A percentile compares a stretch with the other conserved stretches of the same genome.
Evolutionary conservation across 1,139 yeast genomes (phyloP).

Genomic region (Sugiyamaella pinicola): DNA sequence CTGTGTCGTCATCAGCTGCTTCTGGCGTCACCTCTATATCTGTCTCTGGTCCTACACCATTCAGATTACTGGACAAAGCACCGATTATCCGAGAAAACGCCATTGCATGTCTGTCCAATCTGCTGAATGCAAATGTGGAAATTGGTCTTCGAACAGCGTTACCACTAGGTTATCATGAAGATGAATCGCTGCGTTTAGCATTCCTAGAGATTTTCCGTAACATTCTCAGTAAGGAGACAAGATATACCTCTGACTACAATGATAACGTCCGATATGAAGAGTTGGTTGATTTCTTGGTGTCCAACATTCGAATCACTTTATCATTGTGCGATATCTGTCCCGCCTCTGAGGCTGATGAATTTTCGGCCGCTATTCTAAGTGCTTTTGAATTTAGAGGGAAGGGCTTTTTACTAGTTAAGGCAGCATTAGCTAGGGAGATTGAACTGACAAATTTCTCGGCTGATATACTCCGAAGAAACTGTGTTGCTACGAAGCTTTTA

Average conservation of each 20-base stretch:
- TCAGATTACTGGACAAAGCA: constrained; percentile 47
- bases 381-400: constrained; percentile 57
- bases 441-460: constrained; percentile 60
- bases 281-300: constrained; percentile 37
- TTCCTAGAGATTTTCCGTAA: constrained; percentile 77
- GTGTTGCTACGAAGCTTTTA: constrained; percentile 76
- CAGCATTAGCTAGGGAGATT: constrained; percentile 65
- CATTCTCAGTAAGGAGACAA: constrained; percentile 53
- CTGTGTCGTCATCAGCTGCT: constrained; percentile 34
- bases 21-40: constrained; percentile 40
- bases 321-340: constrained; percentile 51
- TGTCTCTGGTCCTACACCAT: background rate
- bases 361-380: constrained; percentile 71
- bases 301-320: constrained; percentile 28
- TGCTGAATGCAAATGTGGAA: constrained; percentile 72
- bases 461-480: constrained; percentile 77
- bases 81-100: constrained; percentile 63
- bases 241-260: constrained; percentile 39
- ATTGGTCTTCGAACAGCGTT: constrained; percentile 76
- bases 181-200: constrained; percentile 64
- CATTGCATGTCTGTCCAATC: constrained; percentile 66
- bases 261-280: constrained; percentile 39
- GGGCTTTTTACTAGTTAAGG: constrained; percentile 57
- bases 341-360: constrained; percentile 68
- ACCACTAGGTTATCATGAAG: constrained; percentile 76